Evolutionary conservation across 306 rosid species (phyloP), one percentile per base, ranked within the genome.

Genomic region (Geum urbanum): DNA sequence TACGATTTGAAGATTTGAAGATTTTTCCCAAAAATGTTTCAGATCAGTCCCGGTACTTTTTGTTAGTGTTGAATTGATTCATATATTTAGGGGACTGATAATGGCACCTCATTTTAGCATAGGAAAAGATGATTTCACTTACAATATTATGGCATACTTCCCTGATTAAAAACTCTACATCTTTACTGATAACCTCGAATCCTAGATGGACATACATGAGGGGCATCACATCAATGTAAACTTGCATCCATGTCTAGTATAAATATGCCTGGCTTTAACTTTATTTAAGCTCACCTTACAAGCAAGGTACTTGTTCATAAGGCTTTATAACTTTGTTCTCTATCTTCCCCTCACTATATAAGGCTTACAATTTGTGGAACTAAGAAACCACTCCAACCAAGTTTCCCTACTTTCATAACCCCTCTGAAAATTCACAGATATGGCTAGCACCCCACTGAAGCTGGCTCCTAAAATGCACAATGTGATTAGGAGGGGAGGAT

Each of bases 301-400:
- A 92, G 96, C 87, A 90, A 92, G 92, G 98, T 74, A 92, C 92
- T 4, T 55, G 84, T 83, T 86, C 91, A 67, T 70, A 15, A 56
- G 35, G 46, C 66, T 35, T 76, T 66, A 15, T 8, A 24, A 35
- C 62, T 96, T 88, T 86, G 37, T 88, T 82, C 86, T 90, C 96
- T 84, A 64, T 63, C 78, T 57, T 54, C 73, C 60, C 41, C 14
- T 15, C 13, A 41, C 54, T 88, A 79, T 88, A 88, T 83, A 86
- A 76, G 24, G 14, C 68, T 13, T 32, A 12, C 74, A 48, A 65
- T 67, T 39, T 67, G 40, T 56, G 71, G 27, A 48, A 44, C 27
- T 61, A 44, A 37, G 69, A 65, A 54, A 55, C 80, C 82, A 76
- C 74, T 41, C 63, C 67, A 60, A 52, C 60, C 60, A 15, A 66